phyloP scores from a whole-genome alignment of 495 filamentous ascomycete genomes.

The Daldinia childiae region DNA sequence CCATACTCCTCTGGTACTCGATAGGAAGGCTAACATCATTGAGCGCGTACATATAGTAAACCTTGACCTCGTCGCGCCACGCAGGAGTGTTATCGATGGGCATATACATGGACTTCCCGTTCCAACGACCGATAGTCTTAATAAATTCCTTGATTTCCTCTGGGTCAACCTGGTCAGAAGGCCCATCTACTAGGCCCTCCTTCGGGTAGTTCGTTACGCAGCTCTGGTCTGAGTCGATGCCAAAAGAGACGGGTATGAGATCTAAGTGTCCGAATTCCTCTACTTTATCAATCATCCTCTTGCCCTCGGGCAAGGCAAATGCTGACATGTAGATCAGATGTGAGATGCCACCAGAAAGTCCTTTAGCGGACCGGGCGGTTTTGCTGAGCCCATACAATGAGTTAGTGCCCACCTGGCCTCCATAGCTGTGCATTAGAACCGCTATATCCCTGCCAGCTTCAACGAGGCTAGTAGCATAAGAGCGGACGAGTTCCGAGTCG shows the following conservation, averaged over 20 bases:
- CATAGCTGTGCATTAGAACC: neutral
- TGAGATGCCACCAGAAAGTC: neutral
- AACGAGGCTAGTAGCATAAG: neutral
- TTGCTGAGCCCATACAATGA: neutral
- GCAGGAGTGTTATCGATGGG: neutral
- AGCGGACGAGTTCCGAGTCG: neutral
- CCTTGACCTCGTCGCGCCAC: neutral
- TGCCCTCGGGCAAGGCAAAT: neutral
- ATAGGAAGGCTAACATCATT: neutral
- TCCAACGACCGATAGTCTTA: neutral
- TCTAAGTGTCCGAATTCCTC: neutral
- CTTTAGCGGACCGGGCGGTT: neutral
- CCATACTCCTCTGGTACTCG: neutral
- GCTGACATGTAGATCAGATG: neutral
- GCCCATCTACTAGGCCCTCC: too few relatives aligned
- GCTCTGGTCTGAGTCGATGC: neutral
- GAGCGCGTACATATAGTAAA: neutral
- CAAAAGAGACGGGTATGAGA: neutral
- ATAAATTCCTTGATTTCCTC: neutral
- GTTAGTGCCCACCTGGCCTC: neutral
- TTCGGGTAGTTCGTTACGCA: too few relatives aligned
- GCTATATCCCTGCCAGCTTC: neutral
- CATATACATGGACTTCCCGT: neutral
- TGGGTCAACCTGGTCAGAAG: neutral
- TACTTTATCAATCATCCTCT: neutral